phyloP scores from a whole-genome alignment of 225 moss, liverwort and hornwort genomes.

The Thuidium tamariscinum region DNA sequence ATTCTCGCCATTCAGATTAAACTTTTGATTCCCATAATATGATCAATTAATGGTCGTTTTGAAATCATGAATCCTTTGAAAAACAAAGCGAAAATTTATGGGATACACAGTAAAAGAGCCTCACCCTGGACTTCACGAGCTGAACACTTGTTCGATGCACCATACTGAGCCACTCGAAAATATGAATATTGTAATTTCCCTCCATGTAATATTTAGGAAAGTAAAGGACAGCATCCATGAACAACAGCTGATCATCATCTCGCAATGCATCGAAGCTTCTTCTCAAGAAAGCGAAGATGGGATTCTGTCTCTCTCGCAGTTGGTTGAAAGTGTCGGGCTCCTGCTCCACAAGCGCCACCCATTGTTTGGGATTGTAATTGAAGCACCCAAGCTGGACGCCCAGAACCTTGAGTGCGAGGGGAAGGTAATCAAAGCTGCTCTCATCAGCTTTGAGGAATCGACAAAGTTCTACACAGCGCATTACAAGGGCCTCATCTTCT shows the following conservation, averaged over 20 bases:
- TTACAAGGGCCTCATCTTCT: not conserved
- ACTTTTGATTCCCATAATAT: not conserved
- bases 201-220: not conserved
- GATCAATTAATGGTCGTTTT: not conserved
- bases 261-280: not conserved
- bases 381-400: not conserved
- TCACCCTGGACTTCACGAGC: not conserved
- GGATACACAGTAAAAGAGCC: not conserved
- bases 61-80: not conserved
- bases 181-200: not conserved
- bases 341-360: not conserved
- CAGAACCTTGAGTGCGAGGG: not conserved
- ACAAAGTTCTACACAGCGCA: not conserved
- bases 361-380: not conserved
- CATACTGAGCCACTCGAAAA: conserved; percentile 4
- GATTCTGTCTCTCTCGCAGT: not conserved
- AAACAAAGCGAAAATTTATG: not conserved
- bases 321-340: not conserved
- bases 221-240: not conserved
- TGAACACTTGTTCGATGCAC: not conserved
- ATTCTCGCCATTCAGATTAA: not conserved
- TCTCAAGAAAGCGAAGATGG: not conserved
- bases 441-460: not conserved
- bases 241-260: not conserved
- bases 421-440: not conserved